These are phyloP conservation scores for Gracilaria vermiculophylla DNA, from an alignment of 23 red algal species.

Conservation along the genomic window DNA sequence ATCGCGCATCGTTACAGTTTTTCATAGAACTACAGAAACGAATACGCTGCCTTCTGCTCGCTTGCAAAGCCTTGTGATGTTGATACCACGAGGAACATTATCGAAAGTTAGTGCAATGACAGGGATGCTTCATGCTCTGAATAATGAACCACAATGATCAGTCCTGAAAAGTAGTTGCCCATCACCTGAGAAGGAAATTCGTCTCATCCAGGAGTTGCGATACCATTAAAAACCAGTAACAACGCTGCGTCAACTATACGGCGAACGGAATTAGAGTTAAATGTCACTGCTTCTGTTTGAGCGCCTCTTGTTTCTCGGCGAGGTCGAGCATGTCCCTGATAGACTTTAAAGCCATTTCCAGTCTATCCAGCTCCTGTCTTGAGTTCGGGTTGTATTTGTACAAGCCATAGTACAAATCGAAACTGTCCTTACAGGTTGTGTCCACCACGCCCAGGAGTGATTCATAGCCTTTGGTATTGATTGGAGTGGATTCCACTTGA, in stretches of 20 bases:
- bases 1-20: neutral
- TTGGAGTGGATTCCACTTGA: constrained; percentile 79
- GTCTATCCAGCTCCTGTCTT: constrained; percentile 69
- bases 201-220: neutral
- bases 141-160: neutral
- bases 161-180: neutral
- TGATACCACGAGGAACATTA: neutral
- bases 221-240: neutral
- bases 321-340: constrained; percentile 76
- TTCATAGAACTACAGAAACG: constrained; percentile 32
- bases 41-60: neutral
- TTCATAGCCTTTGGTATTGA: constrained; percentile 96
- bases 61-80: neutral
- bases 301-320: constrained; percentile 65
- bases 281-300: constrained; percentile 24
- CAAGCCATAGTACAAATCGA: constrained; percentile 94
- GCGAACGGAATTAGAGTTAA: neutral
- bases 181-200: neutral
- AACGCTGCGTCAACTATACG: too few relatives aligned
- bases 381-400: constrained; percentile 94
- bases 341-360: constrained; percentile 65
- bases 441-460: constrained; percentile 91
- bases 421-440: constrained; percentile 91
- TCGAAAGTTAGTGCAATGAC: too few relatives aligned
- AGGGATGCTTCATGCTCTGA: neutral